Conservation (phyloP, 2,329 filamentous ascomycete genomes). For the Arthroderma sp. region DNA sequence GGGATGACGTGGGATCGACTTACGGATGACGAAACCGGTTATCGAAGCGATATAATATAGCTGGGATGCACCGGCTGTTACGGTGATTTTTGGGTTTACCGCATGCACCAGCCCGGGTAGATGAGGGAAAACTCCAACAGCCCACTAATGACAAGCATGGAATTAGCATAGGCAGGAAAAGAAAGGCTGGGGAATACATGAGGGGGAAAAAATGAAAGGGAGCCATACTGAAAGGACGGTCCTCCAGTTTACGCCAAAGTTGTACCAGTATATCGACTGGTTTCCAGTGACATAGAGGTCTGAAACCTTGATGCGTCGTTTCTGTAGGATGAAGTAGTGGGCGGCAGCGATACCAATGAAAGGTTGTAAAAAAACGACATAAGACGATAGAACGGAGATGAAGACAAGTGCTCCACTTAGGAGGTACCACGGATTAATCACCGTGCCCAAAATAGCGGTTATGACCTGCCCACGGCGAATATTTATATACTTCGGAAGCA, state of each 20-base stretch:
- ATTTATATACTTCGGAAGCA: constrained; percentile 44
- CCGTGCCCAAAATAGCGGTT: constrained; percentile 12
- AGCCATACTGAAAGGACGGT: constrained; percentile 20
- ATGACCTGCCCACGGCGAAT: constrained; percentile 45
- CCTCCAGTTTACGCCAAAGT: constrained; percentile 35
- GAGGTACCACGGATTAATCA: constrained; percentile 39
- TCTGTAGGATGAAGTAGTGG: constrained; percentile 27
- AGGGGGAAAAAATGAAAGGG: background rate
- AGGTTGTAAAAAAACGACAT: constrained; percentile 37
- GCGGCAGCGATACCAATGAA: constrained; percentile 27
- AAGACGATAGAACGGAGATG: constrained; percentile 36
- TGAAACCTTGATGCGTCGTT: constrained; percentile 31
- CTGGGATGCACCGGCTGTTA: constrained; percentile 23
- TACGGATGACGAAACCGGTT: constrained; percentile 30
- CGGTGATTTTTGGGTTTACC: constrained; percentile 14
- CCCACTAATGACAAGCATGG: constrained; percentile 20
- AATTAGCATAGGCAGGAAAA: background rate
- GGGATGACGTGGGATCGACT: background rate
- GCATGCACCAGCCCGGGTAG: constrained; percentile 29
- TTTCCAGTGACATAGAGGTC: constrained; percentile 36
- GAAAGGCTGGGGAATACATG: background rate
- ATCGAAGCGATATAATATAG: constrained; percentile 35
- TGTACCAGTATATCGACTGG: constrained; percentile 38
- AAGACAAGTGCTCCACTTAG: constrained; percentile 37
- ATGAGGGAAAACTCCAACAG: constrained; percentile 9